These are phyloP conservation scores for Penicillium crustosum DNA, from an alignment of 2,329 filamentous ascomycete species.

Conservation along the genomic window DNA sequence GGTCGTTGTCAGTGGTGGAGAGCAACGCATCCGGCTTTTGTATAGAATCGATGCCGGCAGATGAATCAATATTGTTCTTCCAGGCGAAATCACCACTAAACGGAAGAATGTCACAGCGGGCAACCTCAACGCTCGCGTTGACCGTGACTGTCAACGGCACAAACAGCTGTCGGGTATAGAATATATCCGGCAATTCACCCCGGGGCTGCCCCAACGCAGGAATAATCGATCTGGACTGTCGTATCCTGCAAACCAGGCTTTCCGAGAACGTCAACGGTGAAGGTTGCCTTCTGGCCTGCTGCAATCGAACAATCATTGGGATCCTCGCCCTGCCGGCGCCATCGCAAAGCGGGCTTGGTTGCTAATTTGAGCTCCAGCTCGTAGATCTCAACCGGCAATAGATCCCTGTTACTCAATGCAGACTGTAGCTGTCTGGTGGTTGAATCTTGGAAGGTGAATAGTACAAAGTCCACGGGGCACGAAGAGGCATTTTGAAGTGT, in stretches of 20 bases:
- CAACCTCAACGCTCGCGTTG: constrained; percentile 83
- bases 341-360: constrained; percentile 65
- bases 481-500: constrained; percentile 76
- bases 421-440: constrained; percentile 74
- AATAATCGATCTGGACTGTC: constrained; percentile 82
- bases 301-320: constrained; percentile 60
- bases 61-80: constrained; percentile 40
- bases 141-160: constrained; percentile 84
- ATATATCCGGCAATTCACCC: constrained; percentile 68
- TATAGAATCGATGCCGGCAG: not conserved
- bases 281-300: constrained; percentile 66
- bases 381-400: constrained; percentile 75
- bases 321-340: constrained; percentile 51
- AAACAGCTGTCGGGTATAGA: constrained; percentile 80
- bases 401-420: constrained; percentile 72
- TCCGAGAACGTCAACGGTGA: constrained; percentile 81
- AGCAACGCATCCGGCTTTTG: constrained; percentile 13
- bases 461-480: constrained; percentile 76
- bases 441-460: constrained; percentile 88
- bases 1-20: constrained; percentile 34
- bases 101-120: constrained; percentile 74
- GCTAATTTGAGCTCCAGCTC: constrained; percentile 80
- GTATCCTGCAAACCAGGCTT: constrained; percentile 80
- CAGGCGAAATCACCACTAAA: constrained; percentile 70
- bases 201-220: constrained; percentile 69